Percentiles rank a stretch among this genome's conserved stretches.
Evolutionary conservation across 441 rosid species (phyloP).

Genomic region (Flueggea neowawraea): DNA sequence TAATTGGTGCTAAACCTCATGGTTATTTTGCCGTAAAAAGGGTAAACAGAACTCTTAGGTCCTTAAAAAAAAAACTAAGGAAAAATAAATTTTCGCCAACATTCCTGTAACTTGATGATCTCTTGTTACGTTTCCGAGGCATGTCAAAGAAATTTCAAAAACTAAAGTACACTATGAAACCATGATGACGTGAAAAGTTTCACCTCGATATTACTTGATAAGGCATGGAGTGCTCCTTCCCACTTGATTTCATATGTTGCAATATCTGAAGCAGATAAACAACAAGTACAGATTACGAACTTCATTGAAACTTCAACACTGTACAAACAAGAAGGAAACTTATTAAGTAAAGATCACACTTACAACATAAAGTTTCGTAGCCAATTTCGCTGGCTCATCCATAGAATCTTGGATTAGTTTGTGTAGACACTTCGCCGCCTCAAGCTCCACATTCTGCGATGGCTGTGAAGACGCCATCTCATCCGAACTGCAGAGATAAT

Average conservation of each 20-base stretch:
- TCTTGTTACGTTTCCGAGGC: too few relatives aligned
- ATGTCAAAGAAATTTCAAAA: neutral
- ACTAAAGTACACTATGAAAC: neutral
- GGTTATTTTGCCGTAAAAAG: too few relatives aligned
- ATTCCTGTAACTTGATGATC: too few relatives aligned
- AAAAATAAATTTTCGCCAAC: too few relatives aligned
- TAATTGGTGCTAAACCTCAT: too few relatives aligned
- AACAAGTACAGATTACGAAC: neutral
- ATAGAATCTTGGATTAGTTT: slow-evolving; percentile 97
- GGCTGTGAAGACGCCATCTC: slow-evolving; percentile 79
- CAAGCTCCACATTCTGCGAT: slow-evolving; percentile 87
- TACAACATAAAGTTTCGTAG: slow-evolving; percentile 93
- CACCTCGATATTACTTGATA: slow-evolving; percentile 99
- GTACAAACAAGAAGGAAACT: too few relatives aligned
- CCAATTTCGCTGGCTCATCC: slow-evolving; percentile 95
- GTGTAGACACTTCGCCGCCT: slow-evolving; percentile 99
- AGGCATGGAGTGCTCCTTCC: slow-evolving; percentile 99
- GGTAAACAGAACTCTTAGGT: too few relatives aligned
- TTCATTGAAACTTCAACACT: too few relatives aligned
- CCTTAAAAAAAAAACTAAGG: too few relatives aligned
- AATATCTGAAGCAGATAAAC: slow-evolving; percentile 59
- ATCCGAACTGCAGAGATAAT: slow-evolving; percentile 22
- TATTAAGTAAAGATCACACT: slow-evolving; percentile 8
- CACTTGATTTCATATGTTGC: slow-evolving; percentile 97
- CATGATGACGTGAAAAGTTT: slow-evolving; percentile 7